phyloP scores from a whole-genome alignment of 768 basidiomycete species.

The Lactarius hengduanensis region DNA sequence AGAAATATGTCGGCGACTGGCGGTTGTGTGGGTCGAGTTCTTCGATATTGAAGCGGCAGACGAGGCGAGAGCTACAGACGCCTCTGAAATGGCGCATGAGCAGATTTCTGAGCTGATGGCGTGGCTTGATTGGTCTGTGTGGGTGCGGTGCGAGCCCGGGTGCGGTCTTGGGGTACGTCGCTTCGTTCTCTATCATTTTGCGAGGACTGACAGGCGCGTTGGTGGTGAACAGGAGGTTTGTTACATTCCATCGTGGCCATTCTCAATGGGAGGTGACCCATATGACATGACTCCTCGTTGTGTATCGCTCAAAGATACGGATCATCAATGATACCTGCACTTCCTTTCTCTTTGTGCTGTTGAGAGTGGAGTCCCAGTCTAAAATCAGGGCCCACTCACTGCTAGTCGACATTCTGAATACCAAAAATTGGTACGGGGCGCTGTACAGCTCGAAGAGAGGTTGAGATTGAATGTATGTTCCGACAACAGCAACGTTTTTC shows the following conservation, averaged over 20 bases:
- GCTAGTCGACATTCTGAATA: too few relatives aligned
- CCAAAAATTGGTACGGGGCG: too few relatives aligned
- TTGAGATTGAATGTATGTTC: too few relatives aligned
- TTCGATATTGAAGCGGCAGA: constrained; percentile 27
- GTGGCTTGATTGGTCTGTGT: constrained; percentile 31
- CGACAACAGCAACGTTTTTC: too few relatives aligned
- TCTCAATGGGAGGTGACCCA: neutral
- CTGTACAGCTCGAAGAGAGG: too few relatives aligned
- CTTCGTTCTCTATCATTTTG: too few relatives aligned
- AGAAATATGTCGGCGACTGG: constrained; percentile 27
- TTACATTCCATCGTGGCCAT: constrained; percentile 29
- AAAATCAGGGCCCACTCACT: too few relatives aligned
- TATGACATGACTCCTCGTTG: too few relatives aligned
- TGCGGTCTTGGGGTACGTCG: constrained; percentile 26
- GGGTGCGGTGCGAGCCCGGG: constrained; percentile 25
- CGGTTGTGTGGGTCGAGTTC: constrained; percentile 24
- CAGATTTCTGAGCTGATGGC: constrained; percentile 25
- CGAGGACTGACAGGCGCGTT: neutral
- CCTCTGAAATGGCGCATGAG: neutral
- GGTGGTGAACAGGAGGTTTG: constrained; percentile 14
- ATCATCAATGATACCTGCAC: too few relatives aligned
- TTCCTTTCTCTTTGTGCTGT: too few relatives aligned
- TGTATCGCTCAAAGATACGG: too few relatives aligned
- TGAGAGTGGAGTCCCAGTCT: too few relatives aligned
- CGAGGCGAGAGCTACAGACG: neutral